These are phyloP conservation scores for Apiospora kogelbergensis DNA, from an alignment of 2,329 filamentous ascomycete species.

Conservation along the genomic window DNA sequence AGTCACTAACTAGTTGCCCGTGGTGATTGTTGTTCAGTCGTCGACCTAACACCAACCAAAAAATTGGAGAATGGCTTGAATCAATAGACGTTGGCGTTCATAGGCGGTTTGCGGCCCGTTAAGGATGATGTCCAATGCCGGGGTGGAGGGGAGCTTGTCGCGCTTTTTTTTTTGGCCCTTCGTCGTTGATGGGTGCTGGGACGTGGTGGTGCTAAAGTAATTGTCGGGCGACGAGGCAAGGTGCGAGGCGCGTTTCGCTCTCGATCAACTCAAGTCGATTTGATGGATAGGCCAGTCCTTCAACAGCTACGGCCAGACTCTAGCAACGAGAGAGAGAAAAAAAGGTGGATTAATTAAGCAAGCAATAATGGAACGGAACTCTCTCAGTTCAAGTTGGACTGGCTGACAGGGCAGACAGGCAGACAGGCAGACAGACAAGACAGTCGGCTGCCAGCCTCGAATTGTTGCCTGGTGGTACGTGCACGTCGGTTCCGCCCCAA, in stretches of 20 bases:
- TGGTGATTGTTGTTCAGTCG: constrained; percentile 5
- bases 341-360: constrained; percentile 7
- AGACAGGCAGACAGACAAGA: too few species aligned
- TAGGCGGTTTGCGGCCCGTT: constrained; percentile 6
- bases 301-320: background rate
- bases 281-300: background rate
- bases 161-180: constrained; percentile 6
- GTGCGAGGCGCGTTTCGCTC: background rate
- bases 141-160: constrained; percentile 3
- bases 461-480: constrained; percentile 7
- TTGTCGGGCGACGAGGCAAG: constrained; percentile 3
- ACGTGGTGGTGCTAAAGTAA: constrained; percentile 1
- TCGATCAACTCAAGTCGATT: constrained; percentile 4
- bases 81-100: constrained; percentile 1
- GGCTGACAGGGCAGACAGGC: background rate
- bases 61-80: constrained; percentile 8
- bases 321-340: background rate
- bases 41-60: constrained; percentile 5
- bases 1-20: background rate
- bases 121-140: constrained; percentile 6
- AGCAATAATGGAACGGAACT: background rate
- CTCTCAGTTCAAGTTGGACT: background rate
- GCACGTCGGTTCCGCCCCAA: background rate
- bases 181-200: background rate
- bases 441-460: constrained; percentile 3